Percentiles rank a stretch among this genome's conserved stretches.
phyloP scores from a whole-genome alignment of 2,329 filamentous ascomycete species.

The Hypoxylon sp. region DNA sequence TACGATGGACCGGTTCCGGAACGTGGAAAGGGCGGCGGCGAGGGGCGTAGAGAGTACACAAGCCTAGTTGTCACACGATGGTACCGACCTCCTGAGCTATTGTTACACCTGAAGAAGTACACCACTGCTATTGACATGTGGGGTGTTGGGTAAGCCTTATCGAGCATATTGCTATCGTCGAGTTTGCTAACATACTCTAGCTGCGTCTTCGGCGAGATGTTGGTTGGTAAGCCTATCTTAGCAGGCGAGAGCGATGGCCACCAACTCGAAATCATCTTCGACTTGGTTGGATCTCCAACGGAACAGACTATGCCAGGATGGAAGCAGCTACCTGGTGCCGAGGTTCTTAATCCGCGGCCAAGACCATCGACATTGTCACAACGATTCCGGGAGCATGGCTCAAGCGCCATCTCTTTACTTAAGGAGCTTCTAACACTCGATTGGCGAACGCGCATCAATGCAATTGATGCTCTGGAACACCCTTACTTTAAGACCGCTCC shows the following conservation, averaged over 20 bases:
- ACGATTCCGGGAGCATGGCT: slow-evolving; percentile 81
- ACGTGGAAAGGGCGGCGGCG: slow-evolving; percentile 83
- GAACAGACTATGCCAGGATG: slow-evolving; percentile 95
- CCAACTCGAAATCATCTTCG: slow-evolving; percentile 94
- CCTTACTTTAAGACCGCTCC: slow-evolving; percentile 89
- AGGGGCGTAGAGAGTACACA: slow-evolving; percentile 91
- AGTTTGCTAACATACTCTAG: slow-evolving; percentile 60
- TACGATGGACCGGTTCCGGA: slow-evolving; percentile 89
- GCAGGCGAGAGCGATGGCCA: slow-evolving; percentile 89
- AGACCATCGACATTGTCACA: slow-evolving; percentile 76
- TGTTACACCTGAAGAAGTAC: slow-evolving; percentile 89
- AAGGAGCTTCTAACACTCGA: slow-evolving; percentile 88
- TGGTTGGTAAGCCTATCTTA: slow-evolving; percentile 91
- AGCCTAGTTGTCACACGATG: slow-evolving; percentile 96
- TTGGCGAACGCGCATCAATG: slow-evolving; percentile 90
- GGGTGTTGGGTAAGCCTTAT: slow-evolving; percentile 85
- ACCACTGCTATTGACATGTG: slow-evolving; percentile 99
- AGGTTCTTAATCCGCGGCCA: slow-evolving; percentile 76
- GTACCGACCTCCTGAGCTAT: slow-evolving; percentile 94
- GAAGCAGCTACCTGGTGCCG: slow-evolving; percentile 84
- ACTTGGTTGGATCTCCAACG: slow-evolving; percentile 89
- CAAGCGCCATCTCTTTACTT: slow-evolving; percentile 82
- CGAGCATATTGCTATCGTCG: background rate
- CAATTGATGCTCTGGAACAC: slow-evolving; percentile 92
- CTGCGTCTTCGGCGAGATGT: slow-evolving; percentile 99